Evolutionary conservation across 495 filamentous ascomycete species (phyloP), one percentile per base, ranked within the genome.

Genomic region (Lophiotrema nucula): DNA sequence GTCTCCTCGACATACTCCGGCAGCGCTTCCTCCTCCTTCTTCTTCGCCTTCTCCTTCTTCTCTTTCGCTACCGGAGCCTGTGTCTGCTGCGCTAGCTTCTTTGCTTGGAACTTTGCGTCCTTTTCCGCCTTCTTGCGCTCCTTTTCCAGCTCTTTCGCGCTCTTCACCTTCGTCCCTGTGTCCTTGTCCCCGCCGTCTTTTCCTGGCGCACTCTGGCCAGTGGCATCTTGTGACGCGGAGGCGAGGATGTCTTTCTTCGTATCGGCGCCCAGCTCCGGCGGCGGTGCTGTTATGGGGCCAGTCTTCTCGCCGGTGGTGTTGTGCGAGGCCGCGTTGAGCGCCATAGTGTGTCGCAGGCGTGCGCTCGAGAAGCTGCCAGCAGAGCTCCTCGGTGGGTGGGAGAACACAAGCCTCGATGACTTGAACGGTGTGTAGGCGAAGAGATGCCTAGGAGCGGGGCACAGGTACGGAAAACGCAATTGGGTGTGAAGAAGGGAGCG

Each of bases 81-180:
- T 27, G 25, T 47, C 37, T 67, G 57, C 56, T 60, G 54, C 60
- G 81, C 81, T 25, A 78, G 78, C 68, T 82, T 73, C 71, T 83
- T 83, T 69, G 81, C 80, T 28, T 77, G 75, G 49, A 83, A 80
- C 64, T 83, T 84, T 65, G 79, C 79, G 25, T 75, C 70, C 64
- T 84, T 84, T 60, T 83, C 81, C 46, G 81, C 81, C 69, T 83
- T 83, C 58, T 74, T 73, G 41, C 80, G 78, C 60, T 84, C 81
- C 52, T 75, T 77, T 58, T 81, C 81, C 65, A 83, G 68, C 56
- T 77, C 71, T 54, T 70, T 72, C 55, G 70, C 74, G 13, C 60
- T 67, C 66, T 76, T 76, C 47, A 63, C 64, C 47, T 75, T 76
- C 65, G 68, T 72, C 12, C 48, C 60, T 2, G 33, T 65, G 26